Evolutionary conservation across 768 basidiomycete genomes (phyloP).

Genomic region (Boletus pseudo-olivaceus): DNA sequence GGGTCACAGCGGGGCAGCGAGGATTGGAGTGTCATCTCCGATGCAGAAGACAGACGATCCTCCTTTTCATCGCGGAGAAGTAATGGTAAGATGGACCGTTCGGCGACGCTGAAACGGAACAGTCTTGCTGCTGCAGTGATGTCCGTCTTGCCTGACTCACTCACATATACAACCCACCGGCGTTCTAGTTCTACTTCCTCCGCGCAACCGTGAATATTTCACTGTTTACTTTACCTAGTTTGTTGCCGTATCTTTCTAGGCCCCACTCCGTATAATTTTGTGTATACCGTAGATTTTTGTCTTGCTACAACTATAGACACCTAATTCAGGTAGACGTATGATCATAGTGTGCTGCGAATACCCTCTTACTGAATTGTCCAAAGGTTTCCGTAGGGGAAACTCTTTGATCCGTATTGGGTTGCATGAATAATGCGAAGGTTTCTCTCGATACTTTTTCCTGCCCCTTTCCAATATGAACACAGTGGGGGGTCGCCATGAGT

Average conservation of each 20-base stretch:
- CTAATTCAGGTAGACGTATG: constrained; percentile 20
- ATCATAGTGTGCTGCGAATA: constrained; percentile 58
- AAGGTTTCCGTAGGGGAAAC: constrained; percentile 74
- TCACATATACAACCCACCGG: constrained; percentile 41
- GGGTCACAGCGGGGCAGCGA: constrained; percentile 63
- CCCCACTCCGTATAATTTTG: not conserved
- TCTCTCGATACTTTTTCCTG: constrained; percentile 65
- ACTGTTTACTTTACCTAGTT: not conserved
- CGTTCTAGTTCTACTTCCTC: constrained; percentile 37
- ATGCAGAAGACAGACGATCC: constrained; percentile 59
- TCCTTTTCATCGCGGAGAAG: constrained; percentile 53
- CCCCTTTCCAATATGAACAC: constrained; percentile 70
- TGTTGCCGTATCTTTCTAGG: not conserved
- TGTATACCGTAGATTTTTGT: constrained; percentile 5
- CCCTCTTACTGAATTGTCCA: constrained; percentile 83
- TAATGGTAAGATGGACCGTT: constrained; percentile 34
- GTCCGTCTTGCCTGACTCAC: constrained; percentile 57
- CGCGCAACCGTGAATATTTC: constrained; percentile 17
- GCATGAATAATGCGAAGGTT: constrained; percentile 88
- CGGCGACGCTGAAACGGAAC: constrained; percentile 51
- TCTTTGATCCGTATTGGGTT: constrained; percentile 77
- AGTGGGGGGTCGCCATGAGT: constrained; percentile 91
- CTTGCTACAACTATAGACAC: constrained; percentile 6
- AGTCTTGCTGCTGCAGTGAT: constrained; percentile 60
- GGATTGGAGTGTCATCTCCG: constrained; percentile 87